Evolutionary conservation across 345 rosid genomes (phyloP), one percentile per base, ranked within the genome.

Genomic region (Acer campestre): DNA sequence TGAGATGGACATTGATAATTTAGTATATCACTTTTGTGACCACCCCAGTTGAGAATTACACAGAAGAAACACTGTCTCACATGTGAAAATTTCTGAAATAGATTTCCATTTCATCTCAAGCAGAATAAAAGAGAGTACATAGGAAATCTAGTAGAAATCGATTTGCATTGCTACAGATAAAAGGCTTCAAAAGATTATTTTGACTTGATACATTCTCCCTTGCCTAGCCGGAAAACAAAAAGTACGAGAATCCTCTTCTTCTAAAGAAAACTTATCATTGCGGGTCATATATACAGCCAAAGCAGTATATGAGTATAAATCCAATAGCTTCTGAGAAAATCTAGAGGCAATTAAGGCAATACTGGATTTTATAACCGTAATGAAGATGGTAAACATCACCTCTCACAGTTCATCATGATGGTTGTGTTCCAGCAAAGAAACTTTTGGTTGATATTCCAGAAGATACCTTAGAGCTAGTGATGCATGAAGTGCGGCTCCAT

Each of bases 401-500:
- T 86, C 82, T 86, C 82, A 91, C 55, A 92, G 83, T 85, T 94
- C 97, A 74, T 94, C 98, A 31, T 71, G 86, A 64, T 58, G 62
- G 63, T 74, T 85, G 75, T 31, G 81, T 70, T 49, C 70, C 1
- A 67, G 75, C 10, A 71, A 42, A 51, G 79, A 81, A 79, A 55
- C 73, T 74, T 88, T 78, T 5, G 75, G 64, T 38, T 77, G 83
- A 35, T 68, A 76, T 42, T 86, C 77, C 14, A 83, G 88, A 82
- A 93, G 93, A 80, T 84, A 89, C 25, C 86, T 84, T 3, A 93
- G 69, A 56, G 97, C 95, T 81, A 96, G 75, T 31, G 98, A 90
- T 73, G 97, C 97, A 53, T 93, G 97, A 72, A 96, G 97, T 0
- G 99, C 93, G 74, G 97, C 97, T 63, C 98, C 99, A 48, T 90